Base-by-base conservation (phyloP, 1,284 basidiomycete species). In the Cutaneotrichosporon mucoides region DNA sequence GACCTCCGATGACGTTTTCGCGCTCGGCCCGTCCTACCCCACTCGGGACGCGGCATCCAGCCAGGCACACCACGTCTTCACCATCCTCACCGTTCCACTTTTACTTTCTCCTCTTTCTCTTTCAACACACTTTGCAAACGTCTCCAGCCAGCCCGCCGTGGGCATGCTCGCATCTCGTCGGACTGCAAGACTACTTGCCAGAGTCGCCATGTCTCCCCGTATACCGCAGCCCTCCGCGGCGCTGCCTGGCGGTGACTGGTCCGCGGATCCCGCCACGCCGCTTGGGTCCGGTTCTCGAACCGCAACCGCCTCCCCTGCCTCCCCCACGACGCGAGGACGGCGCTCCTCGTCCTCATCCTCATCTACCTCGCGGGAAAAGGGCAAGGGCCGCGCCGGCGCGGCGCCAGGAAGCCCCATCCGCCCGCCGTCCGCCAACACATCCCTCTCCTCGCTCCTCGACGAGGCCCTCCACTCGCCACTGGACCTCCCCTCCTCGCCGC, bases 401-500 rank as follows among this genome's bases (percentile, higher is more conserved):
- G n/a, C 43, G 9, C 53, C 59, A 5, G 36, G 42, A 2, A 53
- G 51, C 1, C 59, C 59, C 1, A 51, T 61, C 5, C 33, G 47
- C n/a, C 48, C 48, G 2, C 33, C 51, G 7, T 15, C 24, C 3
- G 51, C 59, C 1, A 38, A 36, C 10, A 52, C 51, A 11, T 49
- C 62, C 10, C 50, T 68, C 16, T 24, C 53, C 24, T 53, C 56
- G 5, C 47, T 57, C 42, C 40, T 72, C 44, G 56, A 68, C 56
- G 73, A 76, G 48, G 72, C 73, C 5, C 58, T 74, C 6, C 43
- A 60, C 15, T 72, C 71, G 1, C 65, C 67, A 1, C 53, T 75
- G n/a, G 61, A 62, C 40, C 53, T 62, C 3, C 46, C 59, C 11
- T n/a, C 46, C 12, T n/a, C 50, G 60, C 65, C 2, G 60, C 54